A percentile compares a stretch with the other conserved stretches of the same genome.
Conservation (phyloP, 1,284 basidiomycete genomes). For the Anthracocystis walkeri region DNA sequence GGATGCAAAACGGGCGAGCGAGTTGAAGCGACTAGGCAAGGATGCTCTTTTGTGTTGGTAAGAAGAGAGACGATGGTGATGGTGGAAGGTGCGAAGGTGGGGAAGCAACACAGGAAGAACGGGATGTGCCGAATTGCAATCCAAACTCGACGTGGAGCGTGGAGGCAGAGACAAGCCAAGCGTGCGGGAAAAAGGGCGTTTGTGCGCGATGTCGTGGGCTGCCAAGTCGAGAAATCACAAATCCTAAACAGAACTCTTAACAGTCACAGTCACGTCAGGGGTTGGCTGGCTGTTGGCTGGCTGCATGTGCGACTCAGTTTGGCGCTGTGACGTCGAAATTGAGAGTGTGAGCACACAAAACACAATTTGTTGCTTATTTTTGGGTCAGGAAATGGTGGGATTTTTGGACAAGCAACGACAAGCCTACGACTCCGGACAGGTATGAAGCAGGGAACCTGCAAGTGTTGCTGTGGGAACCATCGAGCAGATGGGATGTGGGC, state of each 20-base stretch:
- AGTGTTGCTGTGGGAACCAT: too few relatives aligned
- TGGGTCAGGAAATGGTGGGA: too few relatives aligned
- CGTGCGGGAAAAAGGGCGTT: background rate
- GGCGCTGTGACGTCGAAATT: background rate
- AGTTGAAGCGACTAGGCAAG: background rate
- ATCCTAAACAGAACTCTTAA: background rate
- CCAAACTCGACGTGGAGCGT: constrained; percentile 6
- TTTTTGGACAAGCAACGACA: too few relatives aligned
- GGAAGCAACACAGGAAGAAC: background rate
- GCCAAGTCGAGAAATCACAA: background rate
- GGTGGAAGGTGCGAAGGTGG: background rate
- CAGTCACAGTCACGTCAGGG: constrained; percentile 1
- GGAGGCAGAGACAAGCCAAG: background rate
- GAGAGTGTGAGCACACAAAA: background rate
- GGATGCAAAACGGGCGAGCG: background rate
- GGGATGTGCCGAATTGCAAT: too few relatives aligned
- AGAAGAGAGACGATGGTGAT: too few relatives aligned
- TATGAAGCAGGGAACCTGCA: too few relatives aligned
- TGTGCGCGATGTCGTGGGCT: constrained; percentile 10
- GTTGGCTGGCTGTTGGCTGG: background rate
- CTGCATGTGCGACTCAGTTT: background rate
- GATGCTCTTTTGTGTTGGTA: too few relatives aligned
- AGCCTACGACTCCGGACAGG: too few relatives aligned
- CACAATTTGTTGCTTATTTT: too few relatives aligned
- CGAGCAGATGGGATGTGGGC: too few relatives aligned